Percentiles rank a stretch among this genome's conserved stretches.
phyloP scores from a whole-genome alignment of 2,329 filamentous ascomycete species.

The Tolypocladium pustulatum region DNA sequence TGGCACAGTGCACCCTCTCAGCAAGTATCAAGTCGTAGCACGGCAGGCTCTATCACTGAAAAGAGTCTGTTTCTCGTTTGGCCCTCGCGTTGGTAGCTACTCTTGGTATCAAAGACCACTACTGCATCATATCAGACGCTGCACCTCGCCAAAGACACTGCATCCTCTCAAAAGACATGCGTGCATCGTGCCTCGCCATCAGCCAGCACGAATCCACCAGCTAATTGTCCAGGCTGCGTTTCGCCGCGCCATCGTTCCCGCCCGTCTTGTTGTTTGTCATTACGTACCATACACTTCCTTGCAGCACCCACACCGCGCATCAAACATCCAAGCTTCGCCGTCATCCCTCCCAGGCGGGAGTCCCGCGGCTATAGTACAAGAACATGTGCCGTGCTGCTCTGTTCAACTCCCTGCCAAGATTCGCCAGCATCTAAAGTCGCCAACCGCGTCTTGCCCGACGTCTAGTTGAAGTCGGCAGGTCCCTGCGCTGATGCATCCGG shows the following conservation, averaged over 20 bases:
- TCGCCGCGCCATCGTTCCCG: neutral
- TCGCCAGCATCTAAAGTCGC: neutral
- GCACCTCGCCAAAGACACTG: neutral
- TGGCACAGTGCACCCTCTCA: neutral
- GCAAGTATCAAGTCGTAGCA: neutral
- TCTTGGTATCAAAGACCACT: neutral
- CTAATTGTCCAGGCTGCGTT: neutral
- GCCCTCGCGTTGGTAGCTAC: neutral
- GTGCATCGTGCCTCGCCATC: neutral
- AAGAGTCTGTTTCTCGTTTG: neutral
- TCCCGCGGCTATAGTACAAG: constrained; percentile 4
- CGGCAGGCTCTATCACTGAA: neutral
- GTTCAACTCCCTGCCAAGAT: neutral
- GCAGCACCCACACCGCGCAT: neutral
- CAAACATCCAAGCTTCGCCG: constrained; percentile 1
- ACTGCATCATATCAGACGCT: neutral
- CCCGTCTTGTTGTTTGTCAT: neutral
- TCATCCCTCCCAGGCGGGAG: neutral
- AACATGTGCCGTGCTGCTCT: neutral
- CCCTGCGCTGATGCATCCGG: constrained; percentile 36
- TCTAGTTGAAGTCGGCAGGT: constrained; percentile 41
- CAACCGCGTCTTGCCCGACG: neutral
- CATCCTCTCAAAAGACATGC: neutral
- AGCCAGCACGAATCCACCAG: neutral
- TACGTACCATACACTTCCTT: neutral